Evolutionary conservation across 306 rosid species (phyloP).

Genomic region (Ammopiptanthus mongolicus): DNA sequence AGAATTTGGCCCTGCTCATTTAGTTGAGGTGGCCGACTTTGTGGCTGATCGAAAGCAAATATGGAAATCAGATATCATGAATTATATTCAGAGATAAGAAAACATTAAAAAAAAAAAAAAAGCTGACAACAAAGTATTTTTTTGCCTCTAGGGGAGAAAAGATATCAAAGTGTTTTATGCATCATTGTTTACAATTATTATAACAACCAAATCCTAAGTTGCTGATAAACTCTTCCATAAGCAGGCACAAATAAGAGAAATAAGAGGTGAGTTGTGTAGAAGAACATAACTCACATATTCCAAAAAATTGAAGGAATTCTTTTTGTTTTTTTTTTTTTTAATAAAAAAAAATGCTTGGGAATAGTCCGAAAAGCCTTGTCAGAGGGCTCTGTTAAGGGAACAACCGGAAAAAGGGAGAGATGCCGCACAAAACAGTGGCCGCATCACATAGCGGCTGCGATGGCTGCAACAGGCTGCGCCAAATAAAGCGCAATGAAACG

Average conservation of each 20-base stretch:
- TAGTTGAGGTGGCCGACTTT: slow-evolving; percentile 54
- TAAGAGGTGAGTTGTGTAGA: background rate
- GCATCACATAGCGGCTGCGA: no score
- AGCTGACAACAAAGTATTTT: background rate
- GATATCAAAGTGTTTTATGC: background rate
- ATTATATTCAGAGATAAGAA: background rate
- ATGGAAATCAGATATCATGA: slow-evolving; percentile 13
- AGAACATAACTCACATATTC: background rate
- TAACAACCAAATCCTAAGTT: background rate
- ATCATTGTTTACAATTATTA: background rate
- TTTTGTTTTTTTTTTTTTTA: background rate
- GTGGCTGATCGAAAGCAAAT: slow-evolving; percentile 46
- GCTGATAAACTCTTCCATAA: background rate
- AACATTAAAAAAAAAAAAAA: background rate
- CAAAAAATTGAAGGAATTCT: background rate
- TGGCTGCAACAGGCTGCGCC: no score
- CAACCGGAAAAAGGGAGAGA: no score
- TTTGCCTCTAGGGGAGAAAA: background rate
- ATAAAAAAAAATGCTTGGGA: no score
- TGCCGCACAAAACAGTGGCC: no score
- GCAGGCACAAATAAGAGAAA: background rate
- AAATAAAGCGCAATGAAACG: no score
- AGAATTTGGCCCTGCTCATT: slow-evolving; percentile 68
- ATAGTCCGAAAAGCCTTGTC: no score
- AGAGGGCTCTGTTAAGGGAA: no score